Percentiles rank a stretch among this genome's conserved stretches.
These are phyloP conservation scores for Priceomyces medius DNA, from an alignment of 805 yeast genomes.

Conservation along the genomic window DNA sequence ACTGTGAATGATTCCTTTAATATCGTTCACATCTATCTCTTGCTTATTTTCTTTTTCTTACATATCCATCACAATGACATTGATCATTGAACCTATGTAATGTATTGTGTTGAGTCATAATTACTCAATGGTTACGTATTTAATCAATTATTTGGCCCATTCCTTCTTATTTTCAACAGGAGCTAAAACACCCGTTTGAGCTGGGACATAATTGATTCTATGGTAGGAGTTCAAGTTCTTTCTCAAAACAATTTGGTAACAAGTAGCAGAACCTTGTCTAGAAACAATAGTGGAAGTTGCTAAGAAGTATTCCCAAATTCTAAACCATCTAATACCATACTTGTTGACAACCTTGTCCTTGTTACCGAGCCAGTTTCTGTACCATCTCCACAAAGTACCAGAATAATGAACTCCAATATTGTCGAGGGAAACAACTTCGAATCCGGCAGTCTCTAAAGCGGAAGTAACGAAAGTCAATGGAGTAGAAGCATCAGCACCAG, in stretches of 20 bases:
- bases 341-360: constrained; percentile 70
- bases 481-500: constrained; percentile 96
- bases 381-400: constrained; percentile 91
- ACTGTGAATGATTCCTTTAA: no score
- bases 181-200: constrained; percentile 68
- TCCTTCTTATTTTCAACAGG: constrained; percentile 54
- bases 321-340: constrained; percentile 87
- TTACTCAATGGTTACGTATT: no score
- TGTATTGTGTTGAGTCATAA: no score
- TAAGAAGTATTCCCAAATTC: constrained; percentile 91
- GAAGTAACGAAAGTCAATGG: constrained; percentile 82
- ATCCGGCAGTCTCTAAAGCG: constrained; percentile 77
- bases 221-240: constrained; percentile 84
- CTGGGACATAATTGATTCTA: constrained; percentile 77
- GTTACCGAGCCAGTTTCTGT: constrained; percentile 89
- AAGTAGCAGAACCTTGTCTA: constrained; percentile 91
- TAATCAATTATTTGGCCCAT: constrained; percentile 48
- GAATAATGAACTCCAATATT: constrained; percentile 93
- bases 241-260: constrained; percentile 87
- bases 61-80: no score
- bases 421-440: constrained; percentile 79
- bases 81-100: no score
- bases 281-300: constrained; percentile 80
- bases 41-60: no score
- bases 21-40: no score